Base-by-base conservation (phyloP, 495 filamentous ascomycete species). In the Neurospora sp. region DNA sequence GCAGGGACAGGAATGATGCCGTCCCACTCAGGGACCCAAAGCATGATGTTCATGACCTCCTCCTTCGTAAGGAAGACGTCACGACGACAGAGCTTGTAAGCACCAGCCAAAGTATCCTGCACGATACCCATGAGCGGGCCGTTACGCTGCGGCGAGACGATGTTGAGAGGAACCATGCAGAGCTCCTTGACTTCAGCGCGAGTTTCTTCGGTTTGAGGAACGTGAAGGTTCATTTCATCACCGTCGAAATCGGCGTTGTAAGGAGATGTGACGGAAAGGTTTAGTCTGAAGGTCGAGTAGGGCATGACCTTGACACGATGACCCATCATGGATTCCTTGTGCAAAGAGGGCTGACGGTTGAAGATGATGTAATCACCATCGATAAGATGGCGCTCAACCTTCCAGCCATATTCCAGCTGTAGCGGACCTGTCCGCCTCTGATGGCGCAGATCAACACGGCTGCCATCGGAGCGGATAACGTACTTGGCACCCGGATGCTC, bases 261-360 rank as follows among this genome's bases (percentile, higher is more conserved):
- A 2, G 96, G 96, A 54, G 94, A 95, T 0, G 96, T 99, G 77
- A 99, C 96, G 1, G 96, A 99, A 73, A 99, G 82, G 77, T 99
- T 99, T 31, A 99, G 87, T 39, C 96, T 89, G 86, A 99, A 99
- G 2, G 96, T 99, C 4, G 96, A 99, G 81, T 95, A 99, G 1
- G 96, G 96, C 96, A 99, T 97, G 54, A 99, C 96, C 39, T 91
- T 90, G 45, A 99, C 95, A 71, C 94, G 89, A 84, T 99, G 96
- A 82, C 93, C 96, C 96, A 99, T 99, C 96, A 99, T 99, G 74
- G 96, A 98, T 79, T 99, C 96, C 82, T 99, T 99, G 86, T 99
- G 96, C 74, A 99, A 87, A 9, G 96, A 99, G 1, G 96, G 96
- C 79, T 99, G 96, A 82, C 96, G 96, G 80, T 99, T 99, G 87